Conservation (phyloP, 2,329 filamentous ascomycete genomes). For the Cryphonectria nitschkei region DNA sequence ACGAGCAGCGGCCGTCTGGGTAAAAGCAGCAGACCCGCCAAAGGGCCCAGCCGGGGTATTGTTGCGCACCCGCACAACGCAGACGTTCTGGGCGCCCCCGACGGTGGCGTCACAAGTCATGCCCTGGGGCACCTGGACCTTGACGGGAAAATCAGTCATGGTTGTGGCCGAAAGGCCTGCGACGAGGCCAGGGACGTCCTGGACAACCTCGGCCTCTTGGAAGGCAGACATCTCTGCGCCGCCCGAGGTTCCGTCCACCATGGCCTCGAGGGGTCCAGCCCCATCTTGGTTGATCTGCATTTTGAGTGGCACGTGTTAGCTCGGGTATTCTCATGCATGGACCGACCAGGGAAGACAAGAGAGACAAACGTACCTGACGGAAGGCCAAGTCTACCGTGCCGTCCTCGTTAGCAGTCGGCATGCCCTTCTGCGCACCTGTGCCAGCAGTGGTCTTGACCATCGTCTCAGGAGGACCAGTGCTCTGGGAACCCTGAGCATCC, state of each 20-base stretch:
- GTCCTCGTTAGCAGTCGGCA: conserved; percentile 64
- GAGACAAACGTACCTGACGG: conserved; percentile 52
- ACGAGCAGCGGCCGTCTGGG: conserved; percentile 60
- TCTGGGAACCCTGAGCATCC: conserved; percentile 34
- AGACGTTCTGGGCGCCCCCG: conserved; percentile 64
- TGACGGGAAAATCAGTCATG: conserved; percentile 64
- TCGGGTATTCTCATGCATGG: too few relatives aligned
- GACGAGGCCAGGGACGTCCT: conserved; percentile 44
- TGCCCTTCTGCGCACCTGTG: conserved; percentile 53
- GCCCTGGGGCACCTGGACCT: conserved; percentile 66
- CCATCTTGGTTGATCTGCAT: conserved; percentile 66
- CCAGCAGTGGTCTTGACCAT: conserved; percentile 60
- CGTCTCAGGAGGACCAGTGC: conserved; percentile 48
- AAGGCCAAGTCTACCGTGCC: conserved; percentile 66
- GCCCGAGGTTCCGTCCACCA: conserved; percentile 65
- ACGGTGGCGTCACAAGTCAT: conserved; percentile 67
- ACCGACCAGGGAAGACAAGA: too few relatives aligned
- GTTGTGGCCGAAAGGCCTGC: conserved; percentile 62
- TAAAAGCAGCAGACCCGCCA: conserved; percentile 68
- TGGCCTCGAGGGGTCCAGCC: conserved; percentile 64
- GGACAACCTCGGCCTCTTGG: conserved; percentile 59
- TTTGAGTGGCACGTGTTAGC: too few relatives aligned
- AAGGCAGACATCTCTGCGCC: conserved; percentile 65
- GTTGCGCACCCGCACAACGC: conserved; percentile 68
- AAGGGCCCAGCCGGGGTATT: conserved; percentile 65